Base-by-base conservation (phyloP, 495 filamentous ascomycete species). In the Hyaloscypha hepaticicola region DNA sequence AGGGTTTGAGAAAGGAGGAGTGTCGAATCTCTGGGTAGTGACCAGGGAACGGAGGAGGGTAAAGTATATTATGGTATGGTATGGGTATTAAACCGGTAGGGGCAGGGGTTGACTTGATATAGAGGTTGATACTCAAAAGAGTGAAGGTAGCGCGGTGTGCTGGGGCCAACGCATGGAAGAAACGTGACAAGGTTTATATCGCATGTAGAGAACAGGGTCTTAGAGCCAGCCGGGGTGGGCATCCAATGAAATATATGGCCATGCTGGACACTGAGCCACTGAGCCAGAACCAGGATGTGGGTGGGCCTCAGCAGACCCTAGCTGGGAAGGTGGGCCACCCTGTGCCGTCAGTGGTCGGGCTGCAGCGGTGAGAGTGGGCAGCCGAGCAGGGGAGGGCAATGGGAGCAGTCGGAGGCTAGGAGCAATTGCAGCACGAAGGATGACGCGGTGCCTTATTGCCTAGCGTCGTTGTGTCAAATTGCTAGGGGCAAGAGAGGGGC, bases 401-500 rank as follows among this genome's bases (percentile, higher is more conserved):
- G 29, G 22, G 27, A 6, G 41, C 22, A 25, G 19, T 28, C 45
- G 24, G 48, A 22, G 53, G 33, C 8, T 1, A 31, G 49, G 61
- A 28, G 21, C 59, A 53, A 58, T 53, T 67, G 65, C 58, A 63
- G 58, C 58, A 34, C 48, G 55, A 51, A 64, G 51, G 61, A 64
- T 64, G 61, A 68, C 62, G 66, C 66, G 66, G 66, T 68, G 66
- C 55, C 52, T 69, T 63, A n/a, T n/a, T n/a, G n/a, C n/a, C n/a
- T n/a, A n/a, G n/a, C n/a, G n/a, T 62, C 62, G 66, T 12, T 31
- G 66, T 69, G 66, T 69, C 66, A 69, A 69, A 63, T 65, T 63
- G 41, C 66, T 45, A 65, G 62, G 57, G 41, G 38, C 27, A 12
- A 29, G 29, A n/a, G 38, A 25, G 57, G 52, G 59, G 24, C 26